Conservation (phyloP, 306 rosid genomes). For the Glycine soja region DNA sequence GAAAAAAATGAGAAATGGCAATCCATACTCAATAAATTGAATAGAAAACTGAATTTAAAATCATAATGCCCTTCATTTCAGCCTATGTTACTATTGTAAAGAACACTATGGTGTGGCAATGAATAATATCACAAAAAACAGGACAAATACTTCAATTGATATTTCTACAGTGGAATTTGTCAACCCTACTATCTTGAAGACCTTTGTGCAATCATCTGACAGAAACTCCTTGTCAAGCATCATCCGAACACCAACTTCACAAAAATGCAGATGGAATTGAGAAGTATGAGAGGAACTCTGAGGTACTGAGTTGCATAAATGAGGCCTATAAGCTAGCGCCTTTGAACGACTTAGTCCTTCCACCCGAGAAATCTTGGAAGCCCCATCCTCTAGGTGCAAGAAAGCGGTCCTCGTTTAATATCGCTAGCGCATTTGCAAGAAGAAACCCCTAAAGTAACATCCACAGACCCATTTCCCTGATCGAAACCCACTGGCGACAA, state of each 20-base stretch:
- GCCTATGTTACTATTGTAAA: not conserved
- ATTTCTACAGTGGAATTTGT: constrained; percentile 5
- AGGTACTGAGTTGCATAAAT: constrained; percentile 78
- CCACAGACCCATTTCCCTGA: constrained; percentile 86
- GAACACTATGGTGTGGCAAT: constrained; percentile 5
- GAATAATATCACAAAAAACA: constrained; percentile 5
- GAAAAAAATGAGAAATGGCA: not conserved
- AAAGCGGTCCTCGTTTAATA: constrained; percentile 78
- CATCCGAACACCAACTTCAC: constrained; percentile 78
- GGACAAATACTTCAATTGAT: not conserved
- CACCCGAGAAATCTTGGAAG: constrained; percentile 67
- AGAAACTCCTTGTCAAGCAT: constrained; percentile 47
- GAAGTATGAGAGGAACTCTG: constrained; percentile 79
- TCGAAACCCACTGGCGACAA: too few relatives aligned
- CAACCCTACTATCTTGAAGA: constrained; percentile 18
- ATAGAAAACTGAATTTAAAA: constrained; percentile 16
- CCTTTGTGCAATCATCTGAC: constrained; percentile 30
- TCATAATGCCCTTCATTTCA: not conserved
- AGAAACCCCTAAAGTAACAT: constrained; percentile 72
- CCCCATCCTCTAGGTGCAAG: constrained; percentile 72
- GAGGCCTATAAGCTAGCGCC: constrained; percentile 79
- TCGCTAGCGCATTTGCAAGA: constrained; percentile 75
- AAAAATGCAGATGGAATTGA: constrained; percentile 64
- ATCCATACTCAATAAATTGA: constrained; percentile 3
- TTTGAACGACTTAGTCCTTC: constrained; percentile 70